A percentile compares a stretch with the other conserved stretches of the same genome.
phyloP scores from a whole-genome alignment of 208 protist genomes.

The Crithidia thermophila region DNA sequence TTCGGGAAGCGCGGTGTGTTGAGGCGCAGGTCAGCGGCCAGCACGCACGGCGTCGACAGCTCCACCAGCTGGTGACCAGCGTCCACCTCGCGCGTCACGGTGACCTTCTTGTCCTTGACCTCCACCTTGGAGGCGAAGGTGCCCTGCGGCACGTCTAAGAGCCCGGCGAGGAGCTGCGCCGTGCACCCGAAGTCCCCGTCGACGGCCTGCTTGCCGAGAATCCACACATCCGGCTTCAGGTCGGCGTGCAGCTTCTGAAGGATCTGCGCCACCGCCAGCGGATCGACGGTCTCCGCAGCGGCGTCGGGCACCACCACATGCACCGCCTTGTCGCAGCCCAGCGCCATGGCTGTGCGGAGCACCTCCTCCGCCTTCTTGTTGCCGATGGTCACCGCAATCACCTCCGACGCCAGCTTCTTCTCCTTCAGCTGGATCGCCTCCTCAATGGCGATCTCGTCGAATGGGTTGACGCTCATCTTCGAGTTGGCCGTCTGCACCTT shows the following conservation, averaged over 20 bases:
- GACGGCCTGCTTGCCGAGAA: slow-evolving; percentile 97
- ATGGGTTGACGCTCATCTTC: slow-evolving; percentile 98
- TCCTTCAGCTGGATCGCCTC: slow-evolving; percentile 96
- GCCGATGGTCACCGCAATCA: slow-evolving; percentile 95
- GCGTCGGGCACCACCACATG: slow-evolving; percentile 89
- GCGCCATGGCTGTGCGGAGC: slow-evolving; percentile 94
- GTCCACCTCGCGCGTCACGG: slow-evolving; percentile 95
- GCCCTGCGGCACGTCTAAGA: slow-evolving; percentile 94
- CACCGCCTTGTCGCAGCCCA: slow-evolving; percentile 95
- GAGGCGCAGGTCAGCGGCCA: slow-evolving; percentile 91
- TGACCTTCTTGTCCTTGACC: slow-evolving; percentile 73
- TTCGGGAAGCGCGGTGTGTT: slow-evolving; percentile 97
- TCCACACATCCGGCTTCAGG: slow-evolving; percentile 86
- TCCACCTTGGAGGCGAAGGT: slow-evolving; percentile 94
- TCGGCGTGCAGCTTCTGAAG: slow-evolving; percentile 91
- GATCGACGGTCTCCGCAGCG: slow-evolving; percentile 75
- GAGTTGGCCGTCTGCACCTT: slow-evolving; percentile 94
- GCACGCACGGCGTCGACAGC: slow-evolving; percentile 84
- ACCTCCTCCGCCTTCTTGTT: slow-evolving; percentile 89
- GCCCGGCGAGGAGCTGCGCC: slow-evolving; percentile 93
- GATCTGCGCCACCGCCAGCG: slow-evolving; percentile 93
- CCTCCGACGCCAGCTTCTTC: slow-evolving; percentile 86
- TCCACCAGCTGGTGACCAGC: slow-evolving; percentile 93
- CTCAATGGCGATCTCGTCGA: slow-evolving; percentile 97
- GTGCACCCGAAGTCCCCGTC: slow-evolving; percentile 96